Percentiles rank a stretch among this genome's conserved stretches.
Conservation (phyloP, 106 monocot genomes). For the Agapanthus africanus region DNA sequence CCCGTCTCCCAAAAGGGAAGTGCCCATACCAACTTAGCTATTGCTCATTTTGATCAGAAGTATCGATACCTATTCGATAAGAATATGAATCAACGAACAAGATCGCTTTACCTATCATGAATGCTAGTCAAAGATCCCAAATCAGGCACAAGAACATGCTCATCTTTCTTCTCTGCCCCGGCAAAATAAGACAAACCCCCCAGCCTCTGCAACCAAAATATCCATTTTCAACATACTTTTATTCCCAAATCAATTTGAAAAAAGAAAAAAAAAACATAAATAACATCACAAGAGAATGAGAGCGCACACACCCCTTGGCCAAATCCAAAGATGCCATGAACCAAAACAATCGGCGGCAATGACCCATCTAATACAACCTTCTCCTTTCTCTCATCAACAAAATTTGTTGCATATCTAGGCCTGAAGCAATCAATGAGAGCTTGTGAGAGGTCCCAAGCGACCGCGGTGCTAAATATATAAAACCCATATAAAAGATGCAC, state of each 20-base stretch:
- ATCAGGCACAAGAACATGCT: constrained; percentile 72
- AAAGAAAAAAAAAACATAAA: background rate
- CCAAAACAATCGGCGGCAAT: constrained; percentile 73
- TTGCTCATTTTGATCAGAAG: no score
- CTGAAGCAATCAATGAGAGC: constrained; percentile 12
- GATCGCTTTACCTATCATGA: constrained; percentile 52
- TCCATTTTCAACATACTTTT: no score
- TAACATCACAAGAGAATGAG: background rate
- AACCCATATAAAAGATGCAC: constrained; percentile 72
- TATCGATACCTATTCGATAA: no score
- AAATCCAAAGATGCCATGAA: constrained; percentile 91
- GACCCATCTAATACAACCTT: constrained; percentile 26
- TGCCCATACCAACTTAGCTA: no score
- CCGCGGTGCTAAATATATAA: constrained; percentile 88
- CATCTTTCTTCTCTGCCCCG: constrained; percentile 91
- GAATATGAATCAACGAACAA: no score
- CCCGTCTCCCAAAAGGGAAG: no score
- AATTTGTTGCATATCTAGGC: background rate
- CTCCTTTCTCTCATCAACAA: constrained; percentile 5
- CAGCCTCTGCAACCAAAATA: constrained; percentile 50
- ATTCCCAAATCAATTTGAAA: no score
- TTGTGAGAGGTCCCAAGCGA: constrained; percentile 83
- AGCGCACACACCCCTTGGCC: constrained; percentile 65
- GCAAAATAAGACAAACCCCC: constrained; percentile 79
- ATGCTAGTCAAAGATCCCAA: constrained; percentile 83